These are phyloP conservation scores for Quercus variabilis DNA, from an alignment of 306 rosid species.

Conservation along the genomic window DNA sequence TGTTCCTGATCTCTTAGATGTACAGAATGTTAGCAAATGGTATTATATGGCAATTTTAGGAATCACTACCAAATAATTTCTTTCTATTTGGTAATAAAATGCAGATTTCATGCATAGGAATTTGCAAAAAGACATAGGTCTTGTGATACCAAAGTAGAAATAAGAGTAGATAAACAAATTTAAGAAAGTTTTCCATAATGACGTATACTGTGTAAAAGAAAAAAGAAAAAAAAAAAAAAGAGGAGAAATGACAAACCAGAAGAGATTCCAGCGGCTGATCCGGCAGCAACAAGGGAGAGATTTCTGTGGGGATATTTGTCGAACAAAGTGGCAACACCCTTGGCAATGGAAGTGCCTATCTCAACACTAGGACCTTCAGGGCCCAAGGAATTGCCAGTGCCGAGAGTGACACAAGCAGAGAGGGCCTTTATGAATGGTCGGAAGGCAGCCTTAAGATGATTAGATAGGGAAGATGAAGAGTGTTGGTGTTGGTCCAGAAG, in stretches of 20 bases:
- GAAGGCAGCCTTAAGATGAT: constrained; percentile 42
- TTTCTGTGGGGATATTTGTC: constrained; percentile 37
- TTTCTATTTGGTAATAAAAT: not conserved
- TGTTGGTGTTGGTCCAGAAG: constrained; percentile 10
- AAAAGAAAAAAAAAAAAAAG: no score
- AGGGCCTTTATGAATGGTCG: constrained; percentile 68
- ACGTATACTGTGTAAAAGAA: no score
- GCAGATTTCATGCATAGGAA: not conserved
- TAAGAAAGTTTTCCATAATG: not conserved
- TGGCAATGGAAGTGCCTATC: constrained; percentile 82
- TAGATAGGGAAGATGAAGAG: constrained; percentile 16
- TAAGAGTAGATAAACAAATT: not conserved
- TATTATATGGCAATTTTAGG: not conserved
- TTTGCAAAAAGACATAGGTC: not conserved
- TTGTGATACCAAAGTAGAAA: not conserved
- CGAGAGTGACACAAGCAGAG: constrained; percentile 76
- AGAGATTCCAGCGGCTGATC: constrained; percentile 95
- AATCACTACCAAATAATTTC: not conserved
- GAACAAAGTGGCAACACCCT: constrained; percentile 50
- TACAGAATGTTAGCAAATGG: not conserved
- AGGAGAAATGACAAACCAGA: constrained; percentile 44
- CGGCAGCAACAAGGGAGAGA: constrained; percentile 76
- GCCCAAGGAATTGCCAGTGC: constrained; percentile 87
- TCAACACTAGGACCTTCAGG: constrained; percentile 97
- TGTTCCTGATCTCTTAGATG: not conserved